Conservation (phyloP, 371 early-diverging fungal genomes). For the Haplosporangium sp. region DNA sequence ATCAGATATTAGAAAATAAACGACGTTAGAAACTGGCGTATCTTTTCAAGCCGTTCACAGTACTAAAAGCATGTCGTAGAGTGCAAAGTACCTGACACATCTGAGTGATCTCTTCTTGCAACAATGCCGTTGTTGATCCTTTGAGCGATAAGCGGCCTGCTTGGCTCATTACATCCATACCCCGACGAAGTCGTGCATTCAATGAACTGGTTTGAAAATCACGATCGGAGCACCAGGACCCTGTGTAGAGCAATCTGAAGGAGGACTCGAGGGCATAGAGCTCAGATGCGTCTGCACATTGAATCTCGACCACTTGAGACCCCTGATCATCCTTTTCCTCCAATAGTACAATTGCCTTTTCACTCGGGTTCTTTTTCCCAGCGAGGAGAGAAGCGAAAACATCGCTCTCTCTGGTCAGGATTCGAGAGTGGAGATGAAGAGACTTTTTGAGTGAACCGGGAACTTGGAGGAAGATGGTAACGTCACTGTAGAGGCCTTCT, state of each 20-base stretch:
- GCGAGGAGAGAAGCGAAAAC: slow-evolving; percentile 35
- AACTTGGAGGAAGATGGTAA: slow-evolving; percentile 35
- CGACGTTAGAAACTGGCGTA: background rate
- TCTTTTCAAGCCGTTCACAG: background rate
- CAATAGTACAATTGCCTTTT: slow-evolving; percentile 34
- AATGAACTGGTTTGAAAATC: slow-evolving; percentile 48
- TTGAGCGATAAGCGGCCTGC: slow-evolving; percentile 32
- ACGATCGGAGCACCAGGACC: slow-evolving; percentile 51
- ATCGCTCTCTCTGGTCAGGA: slow-evolving; percentile 47
- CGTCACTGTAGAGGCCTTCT: slow-evolving; percentile 52
- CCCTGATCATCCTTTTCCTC: slow-evolving; percentile 37
- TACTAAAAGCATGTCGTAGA: background rate
- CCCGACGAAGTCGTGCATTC: slow-evolving; percentile 48
- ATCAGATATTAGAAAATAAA: background rate
- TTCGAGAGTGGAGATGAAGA: slow-evolving; percentile 38
- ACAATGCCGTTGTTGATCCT: slow-evolving; percentile 36
- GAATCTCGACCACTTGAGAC: slow-evolving; percentile 43
- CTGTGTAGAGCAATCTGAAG: slow-evolving; percentile 51
- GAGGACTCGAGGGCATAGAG: slow-evolving; percentile 50
- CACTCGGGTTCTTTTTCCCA: slow-evolving; percentile 24
- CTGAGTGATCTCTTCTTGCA: slow-evolving; percentile 49
- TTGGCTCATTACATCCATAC: slow-evolving; percentile 49
- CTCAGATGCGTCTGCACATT: slow-evolving; percentile 44
- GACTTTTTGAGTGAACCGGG: slow-evolving; percentile 42
- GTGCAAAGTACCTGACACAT: slow-evolving; percentile 37